Evolutionary conservation across 2,329 filamentous ascomycete species (phyloP), one percentile per base, ranked within the genome.

Genomic region (Microcera coccophila): DNA sequence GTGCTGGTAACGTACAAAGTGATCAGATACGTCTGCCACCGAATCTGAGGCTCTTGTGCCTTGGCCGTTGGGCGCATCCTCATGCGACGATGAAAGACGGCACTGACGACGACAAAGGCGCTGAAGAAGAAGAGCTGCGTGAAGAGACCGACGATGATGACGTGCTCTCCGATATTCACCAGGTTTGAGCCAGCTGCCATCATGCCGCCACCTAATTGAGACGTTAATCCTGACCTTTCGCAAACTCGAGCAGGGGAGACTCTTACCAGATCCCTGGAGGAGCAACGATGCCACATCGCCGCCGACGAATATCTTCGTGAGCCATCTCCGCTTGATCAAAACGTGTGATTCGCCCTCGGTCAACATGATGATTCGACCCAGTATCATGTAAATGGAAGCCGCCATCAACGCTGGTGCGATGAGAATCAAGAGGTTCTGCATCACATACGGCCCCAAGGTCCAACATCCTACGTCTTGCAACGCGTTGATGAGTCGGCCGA

Each of bases 41-140:
- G 70, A 10, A 63, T 45, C 2, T 29, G 12, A 11, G 53, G 21
- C 4, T 47, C 45, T 2, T 38, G 31, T 1, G 53, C 41, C 8
- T 41, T 44, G 1, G 14, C 9, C 4, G 49, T 56, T 3, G 53
- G 57, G 5, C 34, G 22, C 1, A 34, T 41, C 10, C 22, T 21
- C 42, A 62, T 51, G n/a, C 61, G 53, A 1, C 42, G 42, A 47
- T 79, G 71, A 52, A 78, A 78, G 1, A 73, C 46, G 1, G 65
- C 52, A 0, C 72, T 66, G 0, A 70, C 65, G 2, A 70, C 33
- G 22, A 79, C 62, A 52, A 82, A 82, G 39, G 77, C 62, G 4
- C 65, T 64, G 39, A 82, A 80, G 44, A 75, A 70, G n/a, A 76
- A 34, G 11, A 82, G 65, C 48, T 82, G 79, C 1, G 81, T 56